A percentile compares a stretch with the other conserved stretches of the same genome.
These are phyloP conservation scores for Effrenium voratum DNA, from an alignment of 73 alveolate species.

Conservation along the genomic window DNA sequence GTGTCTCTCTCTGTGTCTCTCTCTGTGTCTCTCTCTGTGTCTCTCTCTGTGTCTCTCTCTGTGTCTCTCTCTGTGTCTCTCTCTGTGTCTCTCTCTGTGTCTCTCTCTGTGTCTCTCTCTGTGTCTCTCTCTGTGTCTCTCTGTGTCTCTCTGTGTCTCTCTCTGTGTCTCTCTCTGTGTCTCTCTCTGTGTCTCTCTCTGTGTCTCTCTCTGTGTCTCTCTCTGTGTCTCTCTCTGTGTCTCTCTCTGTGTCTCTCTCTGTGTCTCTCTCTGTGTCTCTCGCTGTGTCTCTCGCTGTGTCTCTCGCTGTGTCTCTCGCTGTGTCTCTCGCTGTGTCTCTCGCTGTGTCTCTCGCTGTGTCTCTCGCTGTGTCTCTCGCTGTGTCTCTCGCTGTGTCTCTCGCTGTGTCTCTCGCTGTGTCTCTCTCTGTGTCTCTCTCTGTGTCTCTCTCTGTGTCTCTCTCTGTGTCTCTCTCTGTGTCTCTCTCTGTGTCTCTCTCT, in stretches of 20 bases:
- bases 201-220: slow-evolving; percentile 24
- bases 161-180: slow-evolving; percentile 36
- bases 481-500: slow-evolving; percentile 23
- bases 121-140: slow-evolving; percentile 24
- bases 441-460: slow-evolving; percentile 26
- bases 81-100: slow-evolving; percentile 10
- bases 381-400: slow-evolving; percentile 18
- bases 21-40: slow-evolving; percentile 36
- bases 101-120: slow-evolving; percentile 24
- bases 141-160: slow-evolving; percentile 20
- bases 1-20: slow-evolving; percentile 11
- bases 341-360: slow-evolving; percentile 21
- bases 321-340: slow-evolving; percentile 18
- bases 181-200: slow-evolving; percentile 32
- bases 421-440: slow-evolving; percentile 8
- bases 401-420: slow-evolving; percentile 10
- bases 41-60: slow-evolving; percentile 6
- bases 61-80: slow-evolving; percentile 13
- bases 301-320: slow-evolving; percentile 2
- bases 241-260: slow-evolving; percentile 14
- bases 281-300: slow-evolving; percentile 25
- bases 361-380: slow-evolving; percentile 21
- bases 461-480: slow-evolving; percentile 26
- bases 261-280: slow-evolving; percentile 30
- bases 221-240: slow-evolving; percentile 23